Base-by-base conservation (phyloP, 352 stramenopile species). In the Plasmopara halstedii region DNA sequence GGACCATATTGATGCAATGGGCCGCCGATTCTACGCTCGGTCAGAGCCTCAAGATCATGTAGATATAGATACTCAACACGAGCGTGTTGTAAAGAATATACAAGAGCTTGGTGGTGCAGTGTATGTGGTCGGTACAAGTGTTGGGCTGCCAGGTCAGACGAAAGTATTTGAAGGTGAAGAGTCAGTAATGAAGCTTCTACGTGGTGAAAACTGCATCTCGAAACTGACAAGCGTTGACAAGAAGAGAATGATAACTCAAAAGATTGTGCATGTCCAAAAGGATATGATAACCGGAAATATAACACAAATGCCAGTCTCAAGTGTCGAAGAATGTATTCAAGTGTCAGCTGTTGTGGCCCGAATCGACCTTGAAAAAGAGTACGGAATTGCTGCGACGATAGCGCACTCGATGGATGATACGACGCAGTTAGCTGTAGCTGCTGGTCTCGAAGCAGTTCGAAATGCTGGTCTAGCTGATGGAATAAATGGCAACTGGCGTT, bases 391-490 rank as follows among this genome's bases (percentile, higher is more conserved):
- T 6, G 56, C 71, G 10, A 81, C 82, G 2, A 85, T 98, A 22
- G 91, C 88, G 2, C 66, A 85, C 53, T 96, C 90, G 4, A 98
- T 98, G 95, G 95, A 98, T 60, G 72, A 91, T 19, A 70, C 91
- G 14, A 96, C 95, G 14, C 91, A 97, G 58, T 76, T 98, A 15
- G 89, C 88, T 1, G 91, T 98, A 11, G 92, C 93, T 32, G 90
- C 94, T 17, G 95, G 95, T 14, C 74, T 98, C 21, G 88, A 98
- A 45, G 93, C 93, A n/a, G 56, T 98, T 18, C 89, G 95, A 42
- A 82, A 81, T 53, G 92, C 95, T 18, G 79, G 80, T 1, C 70
- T 98, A 4, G 88, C 97, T 0, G 41, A 58, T 14, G 58, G 53
- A 20, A 22, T 10, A 0, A 42, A 55, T 15, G 56, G 42, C 15